Evolutionary conservation across 148 eudicot species (phyloP).

Genomic region (Bassia scoparia): DNA sequence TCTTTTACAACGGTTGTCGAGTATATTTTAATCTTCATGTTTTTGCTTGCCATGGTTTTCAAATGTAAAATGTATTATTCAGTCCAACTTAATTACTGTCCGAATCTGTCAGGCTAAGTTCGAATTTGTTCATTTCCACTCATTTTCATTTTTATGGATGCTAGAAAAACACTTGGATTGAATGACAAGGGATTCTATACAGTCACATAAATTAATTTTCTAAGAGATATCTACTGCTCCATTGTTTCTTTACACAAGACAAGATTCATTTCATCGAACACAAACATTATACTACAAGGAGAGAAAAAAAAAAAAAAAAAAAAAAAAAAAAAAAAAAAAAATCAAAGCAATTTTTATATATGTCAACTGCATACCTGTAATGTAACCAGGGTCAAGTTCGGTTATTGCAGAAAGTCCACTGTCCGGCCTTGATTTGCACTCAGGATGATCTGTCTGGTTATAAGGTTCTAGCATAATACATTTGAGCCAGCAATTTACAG

Average conservation of each 20-base stretch:
- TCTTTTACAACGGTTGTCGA: neutral
- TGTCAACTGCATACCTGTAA: slow-evolving; percentile 55
- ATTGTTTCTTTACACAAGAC: neutral
- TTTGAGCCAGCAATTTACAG: slow-evolving; percentile 98
- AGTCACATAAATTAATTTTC: neutral
- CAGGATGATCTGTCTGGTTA: slow-evolving; percentile 89
- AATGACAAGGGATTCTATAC: neutral
- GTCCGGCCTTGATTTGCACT: slow-evolving; percentile 98
- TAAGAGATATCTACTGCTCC: too few species aligned
- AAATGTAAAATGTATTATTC: too few species aligned
- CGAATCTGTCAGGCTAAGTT: neutral
- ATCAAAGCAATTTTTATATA: neutral
- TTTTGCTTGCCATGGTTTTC: too few species aligned
- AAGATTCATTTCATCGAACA: neutral
- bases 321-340: too few species aligned
- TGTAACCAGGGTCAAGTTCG: slow-evolving; percentile 95
- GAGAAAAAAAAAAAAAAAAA: neutral
- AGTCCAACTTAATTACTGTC: neutral
- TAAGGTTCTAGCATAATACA: slow-evolving; percentile 87
- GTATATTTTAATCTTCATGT: neutral
- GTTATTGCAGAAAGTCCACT: slow-evolving; percentile 98
- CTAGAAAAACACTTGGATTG: neutral
- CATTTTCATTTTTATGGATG: neutral
- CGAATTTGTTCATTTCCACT: neutral
- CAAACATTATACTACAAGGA: neutral